These are phyloP conservation scores for Dendrobium huoshanense DNA, from an alignment of 106 monocot genomes.

Conservation along the genomic window DNA sequence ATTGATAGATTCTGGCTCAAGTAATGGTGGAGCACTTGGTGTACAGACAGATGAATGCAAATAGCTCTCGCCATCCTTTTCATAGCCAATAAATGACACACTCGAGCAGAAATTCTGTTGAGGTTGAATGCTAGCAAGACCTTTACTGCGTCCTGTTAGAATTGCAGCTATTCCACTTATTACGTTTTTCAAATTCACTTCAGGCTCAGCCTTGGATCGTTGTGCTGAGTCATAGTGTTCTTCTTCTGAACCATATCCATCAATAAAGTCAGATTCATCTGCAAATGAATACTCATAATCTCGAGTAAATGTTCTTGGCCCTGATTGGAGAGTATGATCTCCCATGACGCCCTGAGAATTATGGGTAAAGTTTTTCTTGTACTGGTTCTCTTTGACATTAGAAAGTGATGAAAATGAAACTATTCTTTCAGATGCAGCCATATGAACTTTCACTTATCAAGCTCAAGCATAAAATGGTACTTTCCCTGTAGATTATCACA, in stretches of 20 bases:
- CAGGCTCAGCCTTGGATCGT: constrained; percentile 20
- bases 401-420: constrained; percentile 31
- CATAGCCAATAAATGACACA: constrained; percentile 60
- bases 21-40: constrained; percentile 83
- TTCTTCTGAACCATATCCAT: constrained; percentile 23
- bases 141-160: constrained; percentile 43
- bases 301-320: constrained; percentile 14
- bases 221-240: constrained; percentile 10
- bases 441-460: constrained; percentile 1
- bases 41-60: constrained; percentile 76
- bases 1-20: constrained; percentile 32
- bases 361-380: constrained; percentile 13
- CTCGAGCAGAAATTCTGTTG: constrained; percentile 32
- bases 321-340: constrained; percentile 11
- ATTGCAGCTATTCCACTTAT: constrained; percentile 64
- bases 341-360: constrained; percentile 15
- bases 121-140: constrained; percentile 6
- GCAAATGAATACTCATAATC: constrained; percentile 17
- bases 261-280: constrained; percentile 18
- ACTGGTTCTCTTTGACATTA: constrained; percentile 14
- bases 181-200: constrained; percentile 77
- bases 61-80: constrained; percentile 44
- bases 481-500: constrained; percentile 8
- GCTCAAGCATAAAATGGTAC: neutral
- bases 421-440: constrained; percentile 22